Evolutionary conservation across 2,329 filamentous ascomycete genomes (phyloP).

Genomic region (Leptodontidium sp.): DNA sequence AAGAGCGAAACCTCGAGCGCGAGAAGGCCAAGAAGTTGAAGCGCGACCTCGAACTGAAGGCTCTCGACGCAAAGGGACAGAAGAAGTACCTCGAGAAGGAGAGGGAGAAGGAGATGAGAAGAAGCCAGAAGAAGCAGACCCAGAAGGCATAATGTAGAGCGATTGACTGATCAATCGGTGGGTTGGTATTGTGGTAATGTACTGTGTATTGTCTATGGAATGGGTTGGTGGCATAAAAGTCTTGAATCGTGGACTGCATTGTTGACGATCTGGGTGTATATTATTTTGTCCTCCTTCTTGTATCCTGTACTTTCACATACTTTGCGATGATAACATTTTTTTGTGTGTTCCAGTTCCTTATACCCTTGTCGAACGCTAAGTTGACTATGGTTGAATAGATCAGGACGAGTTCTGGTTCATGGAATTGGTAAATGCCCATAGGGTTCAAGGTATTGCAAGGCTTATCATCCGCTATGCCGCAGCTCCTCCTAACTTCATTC

Average conservation of each 20-base stretch:
- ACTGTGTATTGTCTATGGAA: conserved; percentile 6
- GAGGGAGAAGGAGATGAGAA: conserved; percentile 74
- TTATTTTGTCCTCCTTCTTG: conserved; percentile 10
- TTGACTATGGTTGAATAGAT: too few species aligned
- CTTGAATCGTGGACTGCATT: not conserved
- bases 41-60: conserved; percentile 81
- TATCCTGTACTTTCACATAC: conserved; percentile 5
- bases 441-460: too few species aligned
- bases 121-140: conserved; percentile 69
- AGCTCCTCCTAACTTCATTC: too few species aligned
- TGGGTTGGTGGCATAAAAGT: conserved; percentile 13
- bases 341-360: not conserved
- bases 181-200: conserved; percentile 18
- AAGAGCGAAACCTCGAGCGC: conserved; percentile 76
- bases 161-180: not conserved
- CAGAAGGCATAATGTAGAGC: conserved; percentile 33
- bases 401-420: too few species aligned
- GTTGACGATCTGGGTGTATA: conserved; percentile 19
- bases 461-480: too few species aligned
- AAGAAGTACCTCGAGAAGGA: conserved; percentile 86
- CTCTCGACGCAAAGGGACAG: conserved; percentile 82
- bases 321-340: not conserved
- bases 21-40: conserved; percentile 87
- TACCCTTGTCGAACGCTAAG: not conserved
- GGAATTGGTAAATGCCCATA: too few species aligned